These are phyloP conservation scores for Chlamydomonas eustigma DNA, from an alignment of 139 green algal genomes.

Conservation along the genomic window DNA sequence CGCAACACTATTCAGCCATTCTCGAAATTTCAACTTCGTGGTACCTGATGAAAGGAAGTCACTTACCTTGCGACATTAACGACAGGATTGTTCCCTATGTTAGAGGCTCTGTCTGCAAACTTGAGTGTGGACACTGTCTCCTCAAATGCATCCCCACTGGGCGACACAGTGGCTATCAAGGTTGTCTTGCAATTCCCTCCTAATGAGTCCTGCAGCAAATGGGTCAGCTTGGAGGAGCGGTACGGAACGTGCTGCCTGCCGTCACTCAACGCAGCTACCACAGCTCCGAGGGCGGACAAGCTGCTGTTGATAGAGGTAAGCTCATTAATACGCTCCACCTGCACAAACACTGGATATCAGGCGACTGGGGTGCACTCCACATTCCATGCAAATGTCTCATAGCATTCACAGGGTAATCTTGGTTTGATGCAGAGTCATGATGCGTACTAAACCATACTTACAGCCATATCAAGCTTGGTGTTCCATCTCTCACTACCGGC, in stretches of 20 bases:
- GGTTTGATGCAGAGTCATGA: too few species aligned
- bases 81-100: constrained; percentile 50
- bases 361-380: too few species aligned
- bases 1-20: neutral
- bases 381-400: too few species aligned
- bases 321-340: constrained; percentile 70
- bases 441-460: neutral
- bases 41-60: neutral
- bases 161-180: constrained; percentile 48
- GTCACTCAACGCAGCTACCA: constrained; percentile 55
- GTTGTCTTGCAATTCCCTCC: constrained; percentile 35
- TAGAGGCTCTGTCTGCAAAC: constrained; percentile 45
- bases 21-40: neutral
- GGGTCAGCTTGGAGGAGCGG: constrained; percentile 68
- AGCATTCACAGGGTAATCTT: too few species aligned
- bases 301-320: constrained; percentile 62
- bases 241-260: constrained; percentile 53
- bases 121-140: constrained; percentile 52
- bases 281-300: constrained; percentile 48
- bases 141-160: constrained; percentile 36
- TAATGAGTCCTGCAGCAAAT: constrained; percentile 73
- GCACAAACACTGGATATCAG: too few species aligned
- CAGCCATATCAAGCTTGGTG: constrained; percentile 26
- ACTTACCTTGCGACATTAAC: constrained; percentile 29
- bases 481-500: constrained; percentile 68